Evolutionary conservation across 306 rosid species (phyloP).

Genomic region (Ormosia semicastrata): DNA sequence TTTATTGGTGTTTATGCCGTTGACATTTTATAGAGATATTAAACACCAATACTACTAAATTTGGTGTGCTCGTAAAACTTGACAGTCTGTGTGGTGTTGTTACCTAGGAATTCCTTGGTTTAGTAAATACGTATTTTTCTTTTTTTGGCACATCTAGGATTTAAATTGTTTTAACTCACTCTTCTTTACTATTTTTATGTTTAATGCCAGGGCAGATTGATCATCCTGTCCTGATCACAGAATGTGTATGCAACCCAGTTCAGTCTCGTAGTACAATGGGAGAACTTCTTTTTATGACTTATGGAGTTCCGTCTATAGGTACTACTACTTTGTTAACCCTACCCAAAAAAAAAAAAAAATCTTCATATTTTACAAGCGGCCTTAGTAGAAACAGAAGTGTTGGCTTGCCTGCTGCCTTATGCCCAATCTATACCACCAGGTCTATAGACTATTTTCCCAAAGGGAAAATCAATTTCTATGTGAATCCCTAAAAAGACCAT

Average conservation of each 20-base stretch:
- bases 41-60: background rate
- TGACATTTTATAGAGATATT: background rate
- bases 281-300: conserved; percentile 94
- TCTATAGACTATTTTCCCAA: background rate
- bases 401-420: conserved; percentile 11
- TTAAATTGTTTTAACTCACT: conserved; percentile 31
- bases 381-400: background rate
- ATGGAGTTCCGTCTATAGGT: conserved; percentile 95
- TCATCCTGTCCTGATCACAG: conserved; percentile 92
- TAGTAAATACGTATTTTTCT: background rate
- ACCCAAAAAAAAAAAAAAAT: background rate
- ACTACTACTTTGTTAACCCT: conserved; percentile 22
- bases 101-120: conserved; percentile 21
- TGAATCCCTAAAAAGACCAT: background rate
- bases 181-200: conserved; percentile 30
- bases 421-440: background rate
- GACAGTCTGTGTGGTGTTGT: background rate
- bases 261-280: conserved; percentile 97
- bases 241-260: conserved; percentile 90
- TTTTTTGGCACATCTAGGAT: background rate
- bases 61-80: conserved; percentile 12
- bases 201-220: conserved; percentile 92
- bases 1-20: background rate
- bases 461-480: background rate
- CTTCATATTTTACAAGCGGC: background rate